Evolutionary conservation across 805 yeast genomes (phyloP).

Genomic region (Saccharomyces cerevisiae): DNA sequence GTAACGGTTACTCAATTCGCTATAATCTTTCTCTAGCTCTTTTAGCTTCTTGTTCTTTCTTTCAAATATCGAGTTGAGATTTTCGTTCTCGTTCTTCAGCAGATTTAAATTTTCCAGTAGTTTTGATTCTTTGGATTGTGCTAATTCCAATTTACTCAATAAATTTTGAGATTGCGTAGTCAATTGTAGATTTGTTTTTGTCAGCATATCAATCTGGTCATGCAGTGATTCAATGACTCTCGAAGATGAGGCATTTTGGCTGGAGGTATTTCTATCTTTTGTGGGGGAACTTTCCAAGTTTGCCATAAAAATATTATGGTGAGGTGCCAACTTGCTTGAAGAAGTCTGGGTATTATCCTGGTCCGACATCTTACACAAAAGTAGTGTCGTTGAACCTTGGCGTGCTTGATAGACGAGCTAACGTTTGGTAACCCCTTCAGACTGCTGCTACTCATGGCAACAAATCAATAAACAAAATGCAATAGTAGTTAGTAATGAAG

Average conservation of each 20-base stretch:
- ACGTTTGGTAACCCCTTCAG: neutral
- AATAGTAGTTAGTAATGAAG: neutral
- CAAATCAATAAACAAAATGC: neutral
- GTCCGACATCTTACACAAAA: neutral
- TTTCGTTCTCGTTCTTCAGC: conserved; percentile 70
- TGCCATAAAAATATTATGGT: conserved; percentile 15
- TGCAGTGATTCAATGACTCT: conserved; percentile 39
- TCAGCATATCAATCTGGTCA: conserved; percentile 45
- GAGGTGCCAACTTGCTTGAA: conserved; percentile 1
- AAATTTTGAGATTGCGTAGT: conserved; percentile 41
- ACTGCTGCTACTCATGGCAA: neutral
- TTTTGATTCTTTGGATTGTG: conserved; percentile 36
- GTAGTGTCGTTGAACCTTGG: neutral
- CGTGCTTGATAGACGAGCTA: neutral
- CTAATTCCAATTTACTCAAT: conserved; percentile 42
- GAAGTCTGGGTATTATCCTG: neutral
- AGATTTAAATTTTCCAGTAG: conserved; percentile 48
- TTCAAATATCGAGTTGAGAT: conserved; percentile 56
- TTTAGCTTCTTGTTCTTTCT: conserved; percentile 62
- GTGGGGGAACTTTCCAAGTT: conserved; percentile 3
- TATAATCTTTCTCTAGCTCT: conserved; percentile 51
- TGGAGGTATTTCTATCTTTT: neutral
- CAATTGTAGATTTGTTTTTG: conserved; percentile 29
- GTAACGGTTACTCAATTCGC: conserved; percentile 22
- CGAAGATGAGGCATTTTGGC: conserved; percentile 4